A percentile compares a stretch with the other conserved stretches of the same genome.
Evolutionary conservation across 805 yeast genomes (phyloP).

Genomic region (Monosporozyma unispora): DNA sequence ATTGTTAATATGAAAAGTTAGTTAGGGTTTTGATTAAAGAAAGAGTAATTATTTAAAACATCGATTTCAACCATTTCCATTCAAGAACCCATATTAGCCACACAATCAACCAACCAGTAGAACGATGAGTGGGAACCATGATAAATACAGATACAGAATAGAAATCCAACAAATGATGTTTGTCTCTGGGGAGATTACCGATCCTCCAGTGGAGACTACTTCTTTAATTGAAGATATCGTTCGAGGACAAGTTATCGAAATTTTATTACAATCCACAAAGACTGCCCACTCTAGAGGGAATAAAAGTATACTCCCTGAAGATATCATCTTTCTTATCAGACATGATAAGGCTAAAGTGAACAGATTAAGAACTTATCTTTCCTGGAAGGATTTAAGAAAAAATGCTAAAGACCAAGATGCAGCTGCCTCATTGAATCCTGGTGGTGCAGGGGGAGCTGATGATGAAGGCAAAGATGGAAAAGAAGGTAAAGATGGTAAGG

Average conservation of each 20-base stretch:
- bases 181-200: constrained; percentile 90
- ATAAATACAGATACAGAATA: constrained; percentile 67
- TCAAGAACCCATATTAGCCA: no score
- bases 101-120: not conserved
- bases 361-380: constrained; percentile 77
- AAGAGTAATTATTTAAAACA: not conserved
- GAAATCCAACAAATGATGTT: constrained; percentile 99
- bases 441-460: constrained; percentile 29
- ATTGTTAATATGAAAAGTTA: not conserved
- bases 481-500: constrained; percentile 16
- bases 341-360: constrained; percentile 93
- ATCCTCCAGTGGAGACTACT: constrained; percentile 87
- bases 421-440: constrained; percentile 44
- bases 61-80: not conserved
- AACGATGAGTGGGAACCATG: constrained; percentile 13
- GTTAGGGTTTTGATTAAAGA: not conserved
- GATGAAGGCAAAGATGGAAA: constrained; percentile 31
- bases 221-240: constrained; percentile 93
- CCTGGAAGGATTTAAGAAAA: constrained; percentile 96
- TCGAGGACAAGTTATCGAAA: constrained; percentile 86
- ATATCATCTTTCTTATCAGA: constrained; percentile 82
- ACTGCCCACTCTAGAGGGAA: constrained; percentile 76
- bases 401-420: constrained; percentile 59
- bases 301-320: constrained; percentile 81
- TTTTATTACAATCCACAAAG: constrained; percentile 63